Evolutionary conservation across 2,329 filamentous ascomycete genomes (phyloP), one percentile per base, ranked within the genome.

Genomic region (Tolypocladium album): DNA sequence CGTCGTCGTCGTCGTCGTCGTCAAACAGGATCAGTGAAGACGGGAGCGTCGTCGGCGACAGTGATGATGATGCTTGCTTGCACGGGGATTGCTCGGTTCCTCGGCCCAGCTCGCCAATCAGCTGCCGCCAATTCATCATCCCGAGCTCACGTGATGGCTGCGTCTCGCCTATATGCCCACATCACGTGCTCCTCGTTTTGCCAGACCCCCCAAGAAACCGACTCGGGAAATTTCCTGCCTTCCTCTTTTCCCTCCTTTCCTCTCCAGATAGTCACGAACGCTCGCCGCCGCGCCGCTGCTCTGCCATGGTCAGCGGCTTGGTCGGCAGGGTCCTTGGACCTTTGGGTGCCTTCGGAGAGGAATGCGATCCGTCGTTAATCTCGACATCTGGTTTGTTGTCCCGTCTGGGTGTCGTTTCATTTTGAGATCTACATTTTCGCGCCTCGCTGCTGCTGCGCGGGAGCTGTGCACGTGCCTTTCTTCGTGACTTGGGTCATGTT

Each of bases 291-390:
- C 67, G 66, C 70, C 70, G 67, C 65, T 57, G 53, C 64, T 47
- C 47, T 62, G 62, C 63, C 65, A 64, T 70, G 68, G 70, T 70
- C 70, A 69, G 66, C 64, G 65, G 63, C 52, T 61, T 61, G 58
- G 63, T 59, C 62, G 71, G 68, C 71, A 71, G 66, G 66, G 70
- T 70, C 70, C 68, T 74, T 74, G 69, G 69, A 69, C 67, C 67
- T 58, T 60, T 67, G 67, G 72, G 69, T 70, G 69, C 67, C 40
- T 69, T 77, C 74, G 74, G 68, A 81, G 79, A 81, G 72, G 67
- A 78, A 70, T 68, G 68, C 63, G 78, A 79, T 81, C 79, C 77
- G 74, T 81, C 79, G 79, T 82, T 82, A 82, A 82, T 82, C 79
- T 78, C 79, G 77, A 73, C 77, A 75, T 67, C 75, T 75, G 75